phyloP scores from a whole-genome alignment of 345 rosid genomes.

The Populus pruinosa region DNA sequence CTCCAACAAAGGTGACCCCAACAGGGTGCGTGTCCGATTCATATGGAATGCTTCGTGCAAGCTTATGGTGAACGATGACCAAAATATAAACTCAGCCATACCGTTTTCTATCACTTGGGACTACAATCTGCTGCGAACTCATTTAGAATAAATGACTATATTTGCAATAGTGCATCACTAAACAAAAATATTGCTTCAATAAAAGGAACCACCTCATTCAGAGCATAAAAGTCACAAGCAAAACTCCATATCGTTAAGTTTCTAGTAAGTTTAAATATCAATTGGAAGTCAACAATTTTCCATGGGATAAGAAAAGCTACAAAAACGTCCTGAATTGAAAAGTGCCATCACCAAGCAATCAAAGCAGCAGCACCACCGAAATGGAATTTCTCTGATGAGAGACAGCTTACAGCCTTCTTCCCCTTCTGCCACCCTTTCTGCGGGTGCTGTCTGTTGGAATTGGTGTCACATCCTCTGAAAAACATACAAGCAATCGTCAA shows the following conservation, averaged over 20 bases:
- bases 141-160: background rate
- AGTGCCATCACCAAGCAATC: background rate
- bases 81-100: background rate
- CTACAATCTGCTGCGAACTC: too few species aligned
- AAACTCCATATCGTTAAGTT: conserved; percentile 3
- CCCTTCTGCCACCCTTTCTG: conserved; percentile 89
- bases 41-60: background rate
- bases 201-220: background rate
- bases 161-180: background rate
- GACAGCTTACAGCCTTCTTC: conserved; percentile 62
- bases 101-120: too few species aligned
- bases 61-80: background rate
- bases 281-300: background rate
- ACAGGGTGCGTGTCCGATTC: background rate
- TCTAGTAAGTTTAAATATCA: conserved; percentile 5
- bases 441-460: conserved; percentile 93
- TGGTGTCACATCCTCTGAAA: conserved; percentile 91
- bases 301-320: background rate
- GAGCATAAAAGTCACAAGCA: background rate
- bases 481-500: background rate
- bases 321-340: conserved; percentile 1
- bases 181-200: background rate
- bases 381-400: background rate
- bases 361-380: conserved; percentile 5
- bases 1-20: too few species aligned